A percentile compares a stretch with the other conserved stretches of the same genome.
Conservation (phyloP, 2,329 filamentous ascomycete species). For the Colletotrichum lindemuthianum region DNA sequence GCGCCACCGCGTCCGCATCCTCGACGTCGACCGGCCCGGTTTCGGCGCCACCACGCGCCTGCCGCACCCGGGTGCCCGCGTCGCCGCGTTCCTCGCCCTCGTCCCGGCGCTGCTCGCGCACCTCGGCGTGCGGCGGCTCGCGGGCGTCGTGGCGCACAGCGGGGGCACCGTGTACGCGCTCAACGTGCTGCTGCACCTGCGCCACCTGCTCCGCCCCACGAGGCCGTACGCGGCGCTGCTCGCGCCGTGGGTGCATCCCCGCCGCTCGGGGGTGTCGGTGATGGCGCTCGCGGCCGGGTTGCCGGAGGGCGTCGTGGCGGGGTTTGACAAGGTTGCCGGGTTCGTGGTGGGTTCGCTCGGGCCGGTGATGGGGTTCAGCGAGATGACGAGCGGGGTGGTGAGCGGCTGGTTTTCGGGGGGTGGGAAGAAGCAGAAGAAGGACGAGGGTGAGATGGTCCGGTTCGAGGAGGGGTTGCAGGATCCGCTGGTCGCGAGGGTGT, state of each 20-base stretch:
- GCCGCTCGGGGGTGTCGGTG: slow-evolving; percentile 38
- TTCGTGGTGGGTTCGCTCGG: slow-evolving; percentile 38
- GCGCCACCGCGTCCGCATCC: slow-evolving; percentile 45
- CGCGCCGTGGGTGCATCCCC: slow-evolving; percentile 45
- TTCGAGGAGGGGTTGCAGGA: slow-evolving; percentile 39
- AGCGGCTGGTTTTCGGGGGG: slow-evolving; percentile 6
- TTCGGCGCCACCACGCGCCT: slow-evolving; percentile 47
- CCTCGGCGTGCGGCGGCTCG: slow-evolving; percentile 44
- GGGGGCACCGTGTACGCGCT: slow-evolving; percentile 45
- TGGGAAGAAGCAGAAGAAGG: background rate
- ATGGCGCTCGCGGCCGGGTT: slow-evolving; percentile 39
- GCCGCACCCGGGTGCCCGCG: slow-evolving; percentile 26
- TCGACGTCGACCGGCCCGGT: slow-evolving; percentile 48
- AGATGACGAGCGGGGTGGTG: slow-evolving; percentile 16
- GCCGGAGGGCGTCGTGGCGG: slow-evolving; percentile 37
- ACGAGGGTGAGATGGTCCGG: slow-evolving; percentile 19
- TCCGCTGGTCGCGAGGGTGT: slow-evolving; percentile 39
- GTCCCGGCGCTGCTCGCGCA: slow-evolving; percentile 46
- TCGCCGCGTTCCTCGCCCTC: slow-evolving; percentile 43
- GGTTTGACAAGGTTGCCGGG: slow-evolving; percentile 37
- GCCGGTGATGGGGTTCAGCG: slow-evolving; percentile 34
- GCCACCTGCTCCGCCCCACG: slow-evolving; percentile 40
- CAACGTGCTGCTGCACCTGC: slow-evolving; percentile 44
- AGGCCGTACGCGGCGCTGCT: slow-evolving; percentile 42
- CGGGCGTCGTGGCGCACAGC: slow-evolving; percentile 42